These are phyloP conservation scores for Neofusicoccum umdonicola DNA, from an alignment of 2,329 filamentous ascomycete species.

Conservation along the genomic window DNA sequence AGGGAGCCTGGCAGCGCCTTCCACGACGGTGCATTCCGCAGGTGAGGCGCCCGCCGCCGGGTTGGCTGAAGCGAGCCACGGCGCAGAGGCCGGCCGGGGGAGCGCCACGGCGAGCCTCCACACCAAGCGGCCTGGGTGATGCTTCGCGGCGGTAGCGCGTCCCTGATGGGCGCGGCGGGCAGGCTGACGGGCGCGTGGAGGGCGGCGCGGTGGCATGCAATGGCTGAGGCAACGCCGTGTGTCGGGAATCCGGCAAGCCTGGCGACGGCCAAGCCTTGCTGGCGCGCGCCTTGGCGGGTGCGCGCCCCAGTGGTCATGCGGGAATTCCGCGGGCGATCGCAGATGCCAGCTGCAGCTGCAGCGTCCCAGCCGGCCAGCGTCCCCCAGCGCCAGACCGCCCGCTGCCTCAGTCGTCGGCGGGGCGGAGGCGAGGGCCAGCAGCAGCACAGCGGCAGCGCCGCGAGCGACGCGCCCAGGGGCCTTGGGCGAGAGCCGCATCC, in stretches of 20 bases:
- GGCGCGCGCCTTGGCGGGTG: background rate
- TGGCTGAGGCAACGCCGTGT: background rate
- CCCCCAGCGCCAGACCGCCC: background rate
- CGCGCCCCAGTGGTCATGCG: background rate
- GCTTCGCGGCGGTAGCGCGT: background rate
- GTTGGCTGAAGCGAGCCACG: no score
- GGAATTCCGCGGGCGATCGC: background rate
- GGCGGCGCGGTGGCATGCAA: background rate
- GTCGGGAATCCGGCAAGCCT: background rate
- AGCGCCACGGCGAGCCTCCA: background rate
- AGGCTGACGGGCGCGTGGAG: background rate
- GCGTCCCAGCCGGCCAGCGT: background rate
- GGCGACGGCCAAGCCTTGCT: background rate
- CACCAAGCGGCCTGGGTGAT: background rate
- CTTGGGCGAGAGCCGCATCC: no score
- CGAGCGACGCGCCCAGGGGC: no score
- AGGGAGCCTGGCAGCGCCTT: background rate
- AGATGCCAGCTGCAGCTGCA: no score
- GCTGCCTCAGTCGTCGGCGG: background rate
- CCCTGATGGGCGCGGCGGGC: background rate
- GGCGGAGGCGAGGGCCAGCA: no score
- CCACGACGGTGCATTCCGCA: background rate
- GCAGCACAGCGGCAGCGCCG: no score
- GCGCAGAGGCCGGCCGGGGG: no score
- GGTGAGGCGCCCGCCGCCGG: no score